Base-by-base conservation (phyloP, 108 stramenopile species). In the Pelagomonas calceolata region DNA sequence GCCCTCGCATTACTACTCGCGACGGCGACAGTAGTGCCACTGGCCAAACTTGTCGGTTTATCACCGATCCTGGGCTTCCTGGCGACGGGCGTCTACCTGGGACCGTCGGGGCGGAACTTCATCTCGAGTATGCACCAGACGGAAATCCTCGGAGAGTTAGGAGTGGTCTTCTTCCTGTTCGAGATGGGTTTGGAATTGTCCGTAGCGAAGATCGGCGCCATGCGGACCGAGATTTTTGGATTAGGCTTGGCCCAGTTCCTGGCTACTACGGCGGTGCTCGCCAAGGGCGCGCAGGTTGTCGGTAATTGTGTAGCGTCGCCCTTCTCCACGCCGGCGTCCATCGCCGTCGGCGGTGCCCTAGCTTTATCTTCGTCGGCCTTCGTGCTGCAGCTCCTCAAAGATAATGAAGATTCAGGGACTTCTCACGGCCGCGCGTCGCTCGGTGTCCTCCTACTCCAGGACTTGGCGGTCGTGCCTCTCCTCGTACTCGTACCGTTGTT, bases 111-210 rank as follows among this genome's bases (percentile, higher is more conserved):
- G 4, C 72, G 88, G 32, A 81, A 78, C 63, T 43, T 91, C 36
- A 85, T 95, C 43, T 72, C 75, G 18, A 85, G 88, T 51, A 68
- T 91, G 5, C 90, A 91, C 75, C 79, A 83, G 15, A 89, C 90
- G 12, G 90, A 89, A 75, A 70, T 87, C 82, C 76, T 96, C 65
- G 95, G 90, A 21, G 95, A 96, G 83, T 70, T 96, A 46, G 95
- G 95, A 36, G 92, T 96, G 45, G 93, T 94, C 5, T 92, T 96
- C 73, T 96, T 96, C 79, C 80, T 96, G 0, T 96, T 96, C 70
- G 95, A 96, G 74, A 96, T 96, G 95, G 95, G 95, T 32, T 80
- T 96, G 65, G 92, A 94, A 72, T 86, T 94, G 33, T 90, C 87
- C 76, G 80, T 93, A 68, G 85, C 87, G 31, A 88, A 87, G 15